Conservation (phyloP, 805 yeast species). For the Monosporozyma solicola region DNA sequence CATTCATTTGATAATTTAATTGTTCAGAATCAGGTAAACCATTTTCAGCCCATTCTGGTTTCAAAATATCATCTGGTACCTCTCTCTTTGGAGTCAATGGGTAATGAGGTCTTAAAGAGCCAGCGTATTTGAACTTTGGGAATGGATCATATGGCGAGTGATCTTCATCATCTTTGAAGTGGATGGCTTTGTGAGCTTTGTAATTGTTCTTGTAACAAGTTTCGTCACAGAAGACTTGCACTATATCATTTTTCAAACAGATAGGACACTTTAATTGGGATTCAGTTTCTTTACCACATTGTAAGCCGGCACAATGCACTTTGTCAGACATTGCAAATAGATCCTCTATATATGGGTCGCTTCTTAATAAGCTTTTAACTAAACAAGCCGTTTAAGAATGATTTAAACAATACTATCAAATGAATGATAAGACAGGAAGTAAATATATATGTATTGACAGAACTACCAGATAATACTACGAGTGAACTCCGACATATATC, state of each 20-base stretch:
- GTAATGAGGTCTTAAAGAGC: slow-evolving; percentile 65
- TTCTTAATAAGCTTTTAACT: neutral
- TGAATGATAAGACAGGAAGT: neutral
- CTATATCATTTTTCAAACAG: slow-evolving; percentile 67
- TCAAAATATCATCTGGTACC: slow-evolving; percentile 60
- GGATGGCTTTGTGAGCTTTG: slow-evolving; percentile 67
- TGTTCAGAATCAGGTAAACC: slow-evolving; percentile 80
- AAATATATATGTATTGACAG: too few species aligned
- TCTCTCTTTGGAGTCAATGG: slow-evolving; percentile 68
- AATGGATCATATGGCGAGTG: slow-evolving; percentile 70
- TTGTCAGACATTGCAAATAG: slow-evolving; percentile 1
- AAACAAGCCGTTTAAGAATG: too few species aligned
- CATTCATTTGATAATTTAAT: slow-evolving; percentile 55
- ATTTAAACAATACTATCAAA: too few species aligned
- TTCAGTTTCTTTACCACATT: slow-evolving; percentile 74
- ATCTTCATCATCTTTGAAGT: slow-evolving; percentile 45
- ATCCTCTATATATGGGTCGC: neutral
- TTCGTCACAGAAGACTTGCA: slow-evolving; percentile 70
- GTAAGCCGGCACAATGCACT: slow-evolving; percentile 58
- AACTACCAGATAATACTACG: too few species aligned
- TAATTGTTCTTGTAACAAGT: slow-evolving; percentile 69
- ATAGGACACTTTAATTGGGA: slow-evolving; percentile 83
- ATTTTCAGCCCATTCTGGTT: slow-evolving; percentile 75
- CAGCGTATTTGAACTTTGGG: slow-evolving; percentile 68
- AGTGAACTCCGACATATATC: neutral